These are phyloP conservation scores for Grosmannia serpens DNA, from an alignment of 2,329 filamentous ascomycete genomes.

Conservation along the genomic window DNA sequence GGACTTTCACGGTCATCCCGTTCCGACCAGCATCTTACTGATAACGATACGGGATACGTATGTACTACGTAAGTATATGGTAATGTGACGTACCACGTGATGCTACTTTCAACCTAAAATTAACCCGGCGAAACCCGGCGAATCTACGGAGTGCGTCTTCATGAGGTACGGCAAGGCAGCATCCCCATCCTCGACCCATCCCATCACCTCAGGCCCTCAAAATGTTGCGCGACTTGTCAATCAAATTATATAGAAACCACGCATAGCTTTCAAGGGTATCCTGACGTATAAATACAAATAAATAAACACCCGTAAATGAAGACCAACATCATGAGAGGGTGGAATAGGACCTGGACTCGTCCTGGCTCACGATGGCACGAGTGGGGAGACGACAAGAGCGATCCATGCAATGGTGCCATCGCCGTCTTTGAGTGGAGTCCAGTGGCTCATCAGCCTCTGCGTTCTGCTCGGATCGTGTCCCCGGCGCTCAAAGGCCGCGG, in stretches of 20 bases:
- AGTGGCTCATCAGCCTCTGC: slow-evolving; percentile 18
- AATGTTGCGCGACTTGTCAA: too few relatives aligned
- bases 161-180: too few relatives aligned
- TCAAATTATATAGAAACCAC: too few relatives aligned
- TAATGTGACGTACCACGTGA: too few relatives aligned
- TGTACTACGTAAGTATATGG: too few relatives aligned
- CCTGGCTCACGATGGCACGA: background rate
- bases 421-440: slow-evolving; percentile 23
- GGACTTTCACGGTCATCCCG: background rate
- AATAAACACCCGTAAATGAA: background rate
- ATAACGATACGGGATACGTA: background rate
- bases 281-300: background rate
- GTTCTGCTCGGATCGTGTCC: background rate
- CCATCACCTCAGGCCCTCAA: too few relatives aligned
- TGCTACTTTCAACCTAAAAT: too few relatives aligned
- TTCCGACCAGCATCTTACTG: background rate
- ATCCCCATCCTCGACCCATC: too few relatives aligned
- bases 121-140: too few relatives aligned
- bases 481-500: background rate
- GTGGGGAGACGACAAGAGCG: slow-evolving; percentile 20
- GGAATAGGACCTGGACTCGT: background rate
- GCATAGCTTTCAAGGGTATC: background rate
- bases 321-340: background rate
- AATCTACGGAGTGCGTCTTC: too few relatives aligned
- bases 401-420: slow-evolving; percentile 22